A percentile compares a stretch with the other conserved stretches of the same genome.
Evolutionary conservation across 768 basidiomycete species (phyloP).

Genomic region (Rhizopogon salebrosus): DNA sequence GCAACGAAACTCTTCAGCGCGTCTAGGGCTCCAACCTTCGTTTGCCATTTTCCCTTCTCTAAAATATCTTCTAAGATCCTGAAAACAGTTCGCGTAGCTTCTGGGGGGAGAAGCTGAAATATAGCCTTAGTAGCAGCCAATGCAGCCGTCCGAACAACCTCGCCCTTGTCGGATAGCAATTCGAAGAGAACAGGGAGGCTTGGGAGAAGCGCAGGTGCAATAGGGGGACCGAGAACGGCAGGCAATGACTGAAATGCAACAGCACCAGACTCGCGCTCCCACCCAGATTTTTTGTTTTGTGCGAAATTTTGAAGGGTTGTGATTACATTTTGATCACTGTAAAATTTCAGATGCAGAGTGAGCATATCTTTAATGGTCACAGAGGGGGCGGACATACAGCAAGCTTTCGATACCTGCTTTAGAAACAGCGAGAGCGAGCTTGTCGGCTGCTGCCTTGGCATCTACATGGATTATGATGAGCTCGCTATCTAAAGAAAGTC

Average conservation of each 20-base stretch:
- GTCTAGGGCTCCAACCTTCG: constrained; percentile 91
- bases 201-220: constrained; percentile 70
- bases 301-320: constrained; percentile 63
- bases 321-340: constrained; percentile 59
- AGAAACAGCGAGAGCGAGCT: constrained; percentile 65
- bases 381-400: constrained; percentile 36
- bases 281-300: constrained; percentile 82
- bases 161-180: constrained; percentile 90
- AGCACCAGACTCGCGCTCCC: constrained; percentile 82
- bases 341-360: not conserved
- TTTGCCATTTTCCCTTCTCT: constrained; percentile 87
- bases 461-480: constrained; percentile 37
- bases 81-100: constrained; percentile 68
- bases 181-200: constrained; percentile 77
- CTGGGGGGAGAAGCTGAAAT: constrained; percentile 79
- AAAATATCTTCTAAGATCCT: constrained; percentile 67
- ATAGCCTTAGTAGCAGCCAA: constrained; percentile 76
- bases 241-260: constrained; percentile 77
- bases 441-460: constrained; percentile 81
- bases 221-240: constrained; percentile 59
- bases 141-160: constrained; percentile 83
- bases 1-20: constrained; percentile 72
- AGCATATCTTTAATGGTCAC: constrained; percentile 11
- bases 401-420: constrained; percentile 60
- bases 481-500: constrained; percentile 1